Conservation (phyloP, 164 flowering plant genomes). For the Brasenia schreberi region DNA sequence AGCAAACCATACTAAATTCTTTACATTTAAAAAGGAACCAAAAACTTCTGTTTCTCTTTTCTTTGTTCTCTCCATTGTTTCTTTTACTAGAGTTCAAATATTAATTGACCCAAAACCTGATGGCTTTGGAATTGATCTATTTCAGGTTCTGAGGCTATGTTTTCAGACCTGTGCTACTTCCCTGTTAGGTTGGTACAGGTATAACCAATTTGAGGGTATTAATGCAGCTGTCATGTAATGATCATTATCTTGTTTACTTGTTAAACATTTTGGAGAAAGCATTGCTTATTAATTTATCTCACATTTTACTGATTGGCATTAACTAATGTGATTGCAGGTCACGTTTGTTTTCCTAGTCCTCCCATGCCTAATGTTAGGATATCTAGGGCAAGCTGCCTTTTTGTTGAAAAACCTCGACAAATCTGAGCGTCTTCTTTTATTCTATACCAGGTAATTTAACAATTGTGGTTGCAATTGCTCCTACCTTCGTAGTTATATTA, state of each 20-base stretch:
- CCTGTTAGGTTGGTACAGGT: slow-evolving; percentile 95
- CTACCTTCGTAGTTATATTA: background rate
- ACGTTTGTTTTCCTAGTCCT: slow-evolving; percentile 86
- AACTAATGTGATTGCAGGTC: slow-evolving; percentile 42
- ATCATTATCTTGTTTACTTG: no score
- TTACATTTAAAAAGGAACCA: no score
- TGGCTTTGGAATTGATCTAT: background rate
- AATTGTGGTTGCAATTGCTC: background rate
- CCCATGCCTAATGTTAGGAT: slow-evolving; percentile 94
- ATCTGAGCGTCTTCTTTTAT: slow-evolving; percentile 56
- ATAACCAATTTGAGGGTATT: slow-evolving; percentile 3
- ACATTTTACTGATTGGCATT: background rate
- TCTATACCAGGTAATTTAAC: slow-evolving; percentile 74
- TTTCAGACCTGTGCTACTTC: slow-evolving; percentile 98
- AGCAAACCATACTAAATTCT: no score
- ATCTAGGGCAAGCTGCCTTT: slow-evolving; percentile 98
- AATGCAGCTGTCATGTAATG: background rate
- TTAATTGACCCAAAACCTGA: background rate
- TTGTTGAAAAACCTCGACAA: slow-evolving; percentile 53
- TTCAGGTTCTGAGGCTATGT: slow-evolving; percentile 99
- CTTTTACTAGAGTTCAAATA: no score
- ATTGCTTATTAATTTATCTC: no score
- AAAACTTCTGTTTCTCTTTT: no score
- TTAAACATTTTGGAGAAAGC: no score
- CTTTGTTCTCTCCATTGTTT: no score